Base-by-base conservation (phyloP, 306 rosid genomes). In the Luffa aegyptiaca region DNA sequence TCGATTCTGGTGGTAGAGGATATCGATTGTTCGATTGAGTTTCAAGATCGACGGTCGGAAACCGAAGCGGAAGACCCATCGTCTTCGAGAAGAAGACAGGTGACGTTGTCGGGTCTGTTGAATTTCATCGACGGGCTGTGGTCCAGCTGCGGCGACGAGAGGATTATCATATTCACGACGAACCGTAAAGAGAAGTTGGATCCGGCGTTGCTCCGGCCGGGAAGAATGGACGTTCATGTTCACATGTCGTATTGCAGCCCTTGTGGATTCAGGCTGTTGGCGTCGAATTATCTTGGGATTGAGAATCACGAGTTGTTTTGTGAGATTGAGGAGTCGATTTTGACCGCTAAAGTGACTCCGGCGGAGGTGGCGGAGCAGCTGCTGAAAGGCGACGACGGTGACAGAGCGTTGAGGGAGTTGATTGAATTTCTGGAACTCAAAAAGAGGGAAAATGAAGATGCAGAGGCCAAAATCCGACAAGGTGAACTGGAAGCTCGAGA, bases 1-100 rank as follows among this genome's bases (percentile, higher is more conserved):
- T 93, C 98, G 8, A 88, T 93, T 33, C 80, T 93, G 68, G 97
- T 92, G 2, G 85, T 93, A 17, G 98, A 93, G 84, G 97, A 93
- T 52, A 90, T 93, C 39, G 97, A 91, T 53, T 92, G 98, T 58
- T 74, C 87, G 35, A 41, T 90, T 26, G 83, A 91, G 11, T 81
- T 91, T 10, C 87, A 87, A 0, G 86, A 90, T 61, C 91, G 97
- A 6, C n/a, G 6, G 76, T 45, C 83, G 0, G 56, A 76, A 18
- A 12, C 66, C 5, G 20, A 3, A 9, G 74, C n/a, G n/a, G 18
- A 16, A 59, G 3, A 20, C 2, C 1, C 11, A 13, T 14, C 44
- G n/a, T 42, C 33, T 8, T 9, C 75, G 21, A 35, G 46, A 55
- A 79, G 42, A 35, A 10, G 11, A 35, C 55, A 72, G 86, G 86